phyloP scores from a whole-genome alignment of 306 rosid species.

The Rosa persica region DNA sequence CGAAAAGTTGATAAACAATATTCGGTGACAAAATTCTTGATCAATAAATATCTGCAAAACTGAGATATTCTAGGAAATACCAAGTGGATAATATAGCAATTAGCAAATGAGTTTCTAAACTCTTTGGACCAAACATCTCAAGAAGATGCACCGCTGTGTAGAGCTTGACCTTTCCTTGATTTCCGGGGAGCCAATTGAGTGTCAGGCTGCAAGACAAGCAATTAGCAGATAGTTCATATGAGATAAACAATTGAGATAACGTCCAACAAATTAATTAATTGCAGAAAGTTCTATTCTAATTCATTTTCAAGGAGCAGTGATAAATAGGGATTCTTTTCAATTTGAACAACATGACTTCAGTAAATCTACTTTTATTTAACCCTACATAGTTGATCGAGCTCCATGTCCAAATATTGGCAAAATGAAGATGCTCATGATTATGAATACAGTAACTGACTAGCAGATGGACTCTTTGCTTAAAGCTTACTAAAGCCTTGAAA shows the following conservation, averaged over 20 bases:
- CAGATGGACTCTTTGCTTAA: not conserved
- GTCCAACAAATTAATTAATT: not conserved
- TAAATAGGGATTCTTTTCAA: not conserved
- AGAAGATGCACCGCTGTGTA: slow-evolving; percentile 71
- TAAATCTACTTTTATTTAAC: not conserved
- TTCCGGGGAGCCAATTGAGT: slow-evolving; percentile 75
- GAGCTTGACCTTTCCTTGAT: slow-evolving; percentile 55
- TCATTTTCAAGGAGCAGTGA: not conserved
- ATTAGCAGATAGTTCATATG: not conserved
- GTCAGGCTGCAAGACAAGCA: slow-evolving; percentile 53
- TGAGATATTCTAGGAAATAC: slow-evolving; percentile 10
- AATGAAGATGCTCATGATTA: not conserved
- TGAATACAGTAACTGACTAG: not conserved
- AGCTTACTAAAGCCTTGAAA: not conserved
- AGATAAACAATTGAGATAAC: not conserved
- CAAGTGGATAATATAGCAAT: not conserved
- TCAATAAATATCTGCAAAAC: not conserved
- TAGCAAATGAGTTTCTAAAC: not conserved
- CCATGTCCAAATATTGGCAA: not conserved
- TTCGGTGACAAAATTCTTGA: not conserved
- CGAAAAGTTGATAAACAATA: not conserved
- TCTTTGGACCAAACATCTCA: slow-evolving; percentile 17
- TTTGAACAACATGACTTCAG: slow-evolving; percentile 1
- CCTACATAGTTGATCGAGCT: not conserved
- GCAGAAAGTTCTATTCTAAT: not conserved